Evolutionary conservation across 2,329 filamentous ascomycete genomes (phyloP).

Genomic region (Volutella citrinella): DNA sequence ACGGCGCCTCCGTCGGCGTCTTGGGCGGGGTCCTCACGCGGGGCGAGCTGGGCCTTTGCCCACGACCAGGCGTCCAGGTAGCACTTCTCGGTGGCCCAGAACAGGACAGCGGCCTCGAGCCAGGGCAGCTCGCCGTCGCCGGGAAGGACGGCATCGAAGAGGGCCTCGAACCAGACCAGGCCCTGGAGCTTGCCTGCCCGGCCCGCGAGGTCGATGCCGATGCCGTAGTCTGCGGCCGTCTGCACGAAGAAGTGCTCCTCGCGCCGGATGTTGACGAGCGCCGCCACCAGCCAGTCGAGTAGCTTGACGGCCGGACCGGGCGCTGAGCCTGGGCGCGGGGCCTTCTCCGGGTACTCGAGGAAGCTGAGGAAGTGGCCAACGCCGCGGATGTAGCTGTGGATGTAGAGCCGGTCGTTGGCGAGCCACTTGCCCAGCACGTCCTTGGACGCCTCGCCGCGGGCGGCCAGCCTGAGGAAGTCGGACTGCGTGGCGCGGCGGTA

Average conservation of each 20-base stretch:
- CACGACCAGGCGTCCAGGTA: slow-evolving; percentile 60
- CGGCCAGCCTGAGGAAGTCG: slow-evolving; percentile 63
- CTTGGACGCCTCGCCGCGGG: slow-evolving; percentile 57
- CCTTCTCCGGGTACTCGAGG: slow-evolving; percentile 49
- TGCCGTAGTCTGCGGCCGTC: slow-evolving; percentile 57
- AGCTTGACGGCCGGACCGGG: slow-evolving; percentile 49
- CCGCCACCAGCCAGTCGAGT: slow-evolving; percentile 60
- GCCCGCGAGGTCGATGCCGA: slow-evolving; percentile 44
- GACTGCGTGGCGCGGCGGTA: slow-evolving; percentile 60
- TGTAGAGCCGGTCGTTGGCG: slow-evolving; percentile 68
- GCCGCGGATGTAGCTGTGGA: slow-evolving; percentile 67
- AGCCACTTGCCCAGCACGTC: slow-evolving; percentile 62
- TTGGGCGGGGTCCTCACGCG: slow-evolving; percentile 15
- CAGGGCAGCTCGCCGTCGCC: slow-evolving; percentile 42
- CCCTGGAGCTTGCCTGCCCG: slow-evolving; percentile 37
- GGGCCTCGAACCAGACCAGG: slow-evolving; percentile 36
- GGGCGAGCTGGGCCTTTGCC: slow-evolving; percentile 37
- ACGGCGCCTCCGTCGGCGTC: slow-evolving; percentile 65
- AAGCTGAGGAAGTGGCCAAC: slow-evolving; percentile 62
- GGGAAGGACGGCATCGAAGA: slow-evolving; percentile 52
- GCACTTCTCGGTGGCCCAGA: slow-evolving; percentile 72
- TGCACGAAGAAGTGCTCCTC: slow-evolving; percentile 68
- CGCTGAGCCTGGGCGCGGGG: slow-evolving; percentile 3
- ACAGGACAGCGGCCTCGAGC: slow-evolving; percentile 67
- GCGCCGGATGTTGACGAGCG: slow-evolving; percentile 62